These are phyloP conservation scores for Linum usitatissimum DNA, from an alignment of 345 rosid species.

Conservation along the genomic window DNA sequence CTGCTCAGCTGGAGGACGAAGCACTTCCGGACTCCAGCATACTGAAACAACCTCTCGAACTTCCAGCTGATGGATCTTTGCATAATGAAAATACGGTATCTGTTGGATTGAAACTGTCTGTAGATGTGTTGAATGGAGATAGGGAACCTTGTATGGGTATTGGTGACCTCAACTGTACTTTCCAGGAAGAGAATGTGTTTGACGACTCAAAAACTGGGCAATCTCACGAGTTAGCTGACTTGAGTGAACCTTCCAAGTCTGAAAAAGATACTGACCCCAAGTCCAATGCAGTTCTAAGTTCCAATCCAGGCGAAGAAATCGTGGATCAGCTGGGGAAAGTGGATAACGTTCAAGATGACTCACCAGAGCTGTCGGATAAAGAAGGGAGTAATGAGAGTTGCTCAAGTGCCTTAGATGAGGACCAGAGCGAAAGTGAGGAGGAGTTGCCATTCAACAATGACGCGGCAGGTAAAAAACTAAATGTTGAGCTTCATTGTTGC, in stretches of 20 bases:
- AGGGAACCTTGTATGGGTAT: too few species aligned
- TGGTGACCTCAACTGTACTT: too few species aligned
- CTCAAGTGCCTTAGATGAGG: constrained; percentile 1
- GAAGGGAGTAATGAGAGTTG: constrained; percentile 15
- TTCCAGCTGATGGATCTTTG: too few species aligned
- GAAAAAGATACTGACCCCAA: constrained; percentile 24
- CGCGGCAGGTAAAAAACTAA: constrained; percentile 20
- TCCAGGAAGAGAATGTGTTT: too few species aligned
- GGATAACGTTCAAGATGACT: constrained; percentile 5
- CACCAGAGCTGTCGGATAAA: constrained; percentile 6
- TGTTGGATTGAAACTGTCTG: too few species aligned
- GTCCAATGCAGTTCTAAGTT: constrained; percentile 19
- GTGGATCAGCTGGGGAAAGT: constrained; percentile 10
- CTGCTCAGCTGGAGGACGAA: too few species aligned
- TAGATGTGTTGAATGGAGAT: too few species aligned
- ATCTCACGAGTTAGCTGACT: constrained; percentile 19
- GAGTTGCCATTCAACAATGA: constrained; percentile 6
- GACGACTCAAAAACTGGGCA: too few species aligned
- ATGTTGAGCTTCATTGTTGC: background rate
- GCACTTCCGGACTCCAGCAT: too few species aligned
- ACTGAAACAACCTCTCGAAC: too few species aligned
- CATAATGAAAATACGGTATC: too few species aligned
- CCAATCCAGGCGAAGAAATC: constrained; percentile 11
- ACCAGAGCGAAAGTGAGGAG: constrained; percentile 2
- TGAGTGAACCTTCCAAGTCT: constrained; percentile 35